Evolutionary conservation across 805 yeast genomes (phyloP), one percentile per base, ranked within the genome.

Genomic region (Candida ulmi): DNA sequence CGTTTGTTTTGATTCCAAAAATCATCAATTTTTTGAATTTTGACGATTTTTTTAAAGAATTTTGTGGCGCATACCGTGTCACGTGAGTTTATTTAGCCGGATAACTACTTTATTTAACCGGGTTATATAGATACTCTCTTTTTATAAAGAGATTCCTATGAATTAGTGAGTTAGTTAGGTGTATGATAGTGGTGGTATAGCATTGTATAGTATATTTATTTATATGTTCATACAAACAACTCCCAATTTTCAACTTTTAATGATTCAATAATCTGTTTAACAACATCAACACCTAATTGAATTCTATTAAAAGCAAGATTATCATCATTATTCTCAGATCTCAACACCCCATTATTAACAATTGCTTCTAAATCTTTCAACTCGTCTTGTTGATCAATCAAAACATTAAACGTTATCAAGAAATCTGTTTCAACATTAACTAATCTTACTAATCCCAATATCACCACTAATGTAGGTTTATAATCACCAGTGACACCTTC

Each of bases 391-490:
- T 50, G 46, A 9, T 48, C 50, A 15, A 76, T 51, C n/a, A 86
- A 85, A 2, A 80, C 67, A 46, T 82, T 81, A 51, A 74, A 68
- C 3, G 83, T 70, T 12, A 84, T 55, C 30, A 83, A 53, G 4
- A 80, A 65, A 58, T 85, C 95, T 1, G 90, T 79, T 2, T 62
- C 62, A 1, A 63, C 75, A 36, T 67, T 67, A 11, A 54, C 47
- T 19, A 83, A 48, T 39, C 90, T 64, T 26, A 83, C 60, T 32
- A 85, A 55, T 0, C 78, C 82, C n/a, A 82, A 48, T 13, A 80
- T 66, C 12, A 80, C 61, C 12, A 74, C 69, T 31, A 80, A 64
- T 6, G 66, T 57, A 15, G 68, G 63, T 25, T 47, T 48, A 39
- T 46, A 42, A 6, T 47, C 52, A 21, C 34, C n/a, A 4, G 45